Base-by-base conservation (phyloP, 2,329 filamentous ascomycete species). In the Phyllosticta paracitricarpa region DNA sequence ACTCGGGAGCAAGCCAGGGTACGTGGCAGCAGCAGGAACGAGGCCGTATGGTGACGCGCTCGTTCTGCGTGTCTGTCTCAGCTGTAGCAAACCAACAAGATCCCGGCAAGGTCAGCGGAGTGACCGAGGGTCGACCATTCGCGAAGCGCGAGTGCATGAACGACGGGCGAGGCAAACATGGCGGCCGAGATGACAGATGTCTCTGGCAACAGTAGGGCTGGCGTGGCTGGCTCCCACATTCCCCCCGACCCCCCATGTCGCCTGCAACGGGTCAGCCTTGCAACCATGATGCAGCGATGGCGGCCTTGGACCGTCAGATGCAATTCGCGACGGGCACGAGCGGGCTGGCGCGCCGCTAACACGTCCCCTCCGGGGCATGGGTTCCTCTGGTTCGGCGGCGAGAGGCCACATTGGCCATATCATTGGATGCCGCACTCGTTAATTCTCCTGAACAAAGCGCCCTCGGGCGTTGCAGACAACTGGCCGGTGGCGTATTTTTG, bases 31-130 rank as follows among this genome's bases (percentile, higher is more conserved):
- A 10, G n/a, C 30, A 28, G 33, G 19, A 40, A 17, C 33, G 33
- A 40, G 33, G 33, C 33, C 33, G 33, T 40, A 40, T 40, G 33
- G 33, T 40, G 33, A 40, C 33, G 33, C 33, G 33, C 33, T 17
- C 33, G 33, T 17, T 40, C 33, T 40, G 33, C 33, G 33, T 60
- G 35, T 54, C 58, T 28, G 58, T 60, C 56, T 56, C 58, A 60
- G 58, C 53, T 56, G 58, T 40, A 26, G 53, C 40, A 51, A 60
- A 60, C 58, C 58, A 60, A 53, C 58, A 54, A 35, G 22, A 60
- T 60, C 58, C 58, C 28, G 58, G 28, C 28, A 30, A 30, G 4
- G 58, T 60, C 53, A 56, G 53, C 58, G 58, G 58, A 54, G 51
- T 60, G 58, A 17, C 58, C 58, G 58, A 60, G 22, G 33, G 14